Conservation (phyloP, 345 rosid species). For the Sisymbrium altissimum region DNA sequence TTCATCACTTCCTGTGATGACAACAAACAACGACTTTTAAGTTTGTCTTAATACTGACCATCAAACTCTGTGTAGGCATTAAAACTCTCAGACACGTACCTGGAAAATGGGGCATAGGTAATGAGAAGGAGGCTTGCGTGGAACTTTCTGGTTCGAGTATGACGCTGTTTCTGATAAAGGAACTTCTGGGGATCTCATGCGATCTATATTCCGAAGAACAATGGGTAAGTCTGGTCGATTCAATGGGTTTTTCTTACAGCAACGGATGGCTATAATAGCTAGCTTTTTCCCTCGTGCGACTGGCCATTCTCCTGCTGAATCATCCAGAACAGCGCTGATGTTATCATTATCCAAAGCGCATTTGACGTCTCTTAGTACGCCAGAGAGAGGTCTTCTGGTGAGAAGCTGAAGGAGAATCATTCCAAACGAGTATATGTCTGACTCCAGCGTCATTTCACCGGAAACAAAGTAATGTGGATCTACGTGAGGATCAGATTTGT, state of each 20-base stretch:
- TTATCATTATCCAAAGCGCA: constrained; percentile 64
- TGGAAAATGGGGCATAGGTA: constrained; percentile 90
- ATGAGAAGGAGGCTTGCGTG: constrained; percentile 58
- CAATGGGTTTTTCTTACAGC: constrained; percentile 50
- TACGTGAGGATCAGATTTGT: constrained; percentile 35
- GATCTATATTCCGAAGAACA: constrained; percentile 48
- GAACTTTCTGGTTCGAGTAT: constrained; percentile 40
- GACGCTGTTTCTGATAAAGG: constrained; percentile 32
- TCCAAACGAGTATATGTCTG: constrained; percentile 78
- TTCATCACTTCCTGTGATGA: constrained; percentile 42
- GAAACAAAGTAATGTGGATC: constrained; percentile 59
- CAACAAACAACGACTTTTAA: background rate
- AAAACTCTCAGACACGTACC: constrained; percentile 41
- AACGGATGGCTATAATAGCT: constrained; percentile 62
- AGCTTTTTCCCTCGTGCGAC: constrained; percentile 48
- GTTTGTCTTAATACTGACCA: background rate
- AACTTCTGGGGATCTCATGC: constrained; percentile 38
- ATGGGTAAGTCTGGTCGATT: constrained; percentile 63
- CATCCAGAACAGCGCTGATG: constrained; percentile 53
- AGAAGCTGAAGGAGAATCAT: constrained; percentile 73
- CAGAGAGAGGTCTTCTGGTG: constrained; percentile 56
- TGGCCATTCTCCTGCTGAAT: constrained; percentile 82
- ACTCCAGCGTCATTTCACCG: constrained; percentile 48
- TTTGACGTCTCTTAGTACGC: constrained; percentile 52
- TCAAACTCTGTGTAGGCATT: background rate